phyloP scores from a whole-genome alignment of 352 stramenopile species.

The Phytophthora ohioensis region DNA sequence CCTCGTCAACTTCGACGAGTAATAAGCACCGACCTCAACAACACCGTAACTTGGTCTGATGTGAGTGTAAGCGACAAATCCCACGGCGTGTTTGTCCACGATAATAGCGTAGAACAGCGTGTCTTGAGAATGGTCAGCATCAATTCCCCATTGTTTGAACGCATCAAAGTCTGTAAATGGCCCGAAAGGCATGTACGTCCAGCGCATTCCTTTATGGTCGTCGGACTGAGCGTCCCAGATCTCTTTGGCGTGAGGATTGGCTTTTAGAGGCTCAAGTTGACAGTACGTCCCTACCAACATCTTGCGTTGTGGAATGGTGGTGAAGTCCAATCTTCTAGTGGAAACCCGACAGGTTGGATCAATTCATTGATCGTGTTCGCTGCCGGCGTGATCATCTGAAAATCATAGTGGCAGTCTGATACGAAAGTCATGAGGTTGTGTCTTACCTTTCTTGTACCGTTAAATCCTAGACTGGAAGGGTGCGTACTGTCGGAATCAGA shows the following conservation, averaged over 20 bases:
- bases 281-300: conserved; percentile 25
- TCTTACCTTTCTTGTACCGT: too few relatives aligned
- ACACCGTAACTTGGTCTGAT: conserved; percentile 20
- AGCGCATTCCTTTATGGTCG: conserved; percentile 15
- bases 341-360: conserved; percentile 14
- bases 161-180: conserved; percentile 19
- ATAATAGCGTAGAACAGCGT: conserved; percentile 28
- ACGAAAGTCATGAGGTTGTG: too few relatives aligned
- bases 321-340: conserved; percentile 15
- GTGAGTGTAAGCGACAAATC: conserved; percentile 26
- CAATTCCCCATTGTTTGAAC: conserved; percentile 17
- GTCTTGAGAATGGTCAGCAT: conserved; percentile 5
- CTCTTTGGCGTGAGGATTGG: conserved; percentile 14
- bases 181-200: conserved; percentile 31
- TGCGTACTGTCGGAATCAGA: too few relatives aligned
- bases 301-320: conserved; percentile 11
- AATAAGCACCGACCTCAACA: conserved; percentile 28
- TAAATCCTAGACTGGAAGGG: too few relatives aligned
- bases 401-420: too few relatives aligned
- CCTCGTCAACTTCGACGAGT: conserved; percentile 13
- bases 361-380: conserved; percentile 19
- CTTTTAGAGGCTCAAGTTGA: conserved; percentile 28
- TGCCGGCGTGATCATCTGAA: too few relatives aligned
- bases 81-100: conserved; percentile 12
- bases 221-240: conserved; percentile 21